Evolutionary conservation across 1,139 yeast genomes (phyloP).

Genomic region (Saccharomycopsis phalli): DNA sequence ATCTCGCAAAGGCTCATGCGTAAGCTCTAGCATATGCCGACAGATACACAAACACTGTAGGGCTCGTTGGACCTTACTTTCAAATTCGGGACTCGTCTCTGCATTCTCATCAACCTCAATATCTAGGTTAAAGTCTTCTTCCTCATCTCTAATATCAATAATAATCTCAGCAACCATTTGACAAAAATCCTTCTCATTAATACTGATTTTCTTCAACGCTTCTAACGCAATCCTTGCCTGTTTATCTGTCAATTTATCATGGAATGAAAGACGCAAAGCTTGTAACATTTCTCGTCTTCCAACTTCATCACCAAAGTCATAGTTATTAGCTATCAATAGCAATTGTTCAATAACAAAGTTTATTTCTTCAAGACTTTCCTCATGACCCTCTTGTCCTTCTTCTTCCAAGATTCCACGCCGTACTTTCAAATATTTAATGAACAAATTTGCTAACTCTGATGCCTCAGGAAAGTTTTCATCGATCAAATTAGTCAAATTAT

Average conservation of each 20-base stretch:
- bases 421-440: constrained; percentile 43
- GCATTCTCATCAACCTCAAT: constrained; percentile 17
- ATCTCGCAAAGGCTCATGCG: constrained; percentile 54
- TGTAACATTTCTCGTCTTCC: constrained; percentile 80
- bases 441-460: constrained; percentile 53
- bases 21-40: constrained; percentile 60
- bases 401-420: constrained; percentile 28
- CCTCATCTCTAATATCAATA: constrained; percentile 74
- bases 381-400: constrained; percentile 29
- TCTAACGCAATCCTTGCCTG: constrained; percentile 51
- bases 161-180: constrained; percentile 80
- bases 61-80: constrained; percentile 25
- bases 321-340: constrained; percentile 54
- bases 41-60: constrained; percentile 63
- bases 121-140: constrained; percentile 28
- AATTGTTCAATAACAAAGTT: constrained; percentile 76
- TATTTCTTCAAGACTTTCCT: constrained; percentile 43
- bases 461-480: constrained; percentile 79
- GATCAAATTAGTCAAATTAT: constrained; percentile 44
- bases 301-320: constrained; percentile 85
- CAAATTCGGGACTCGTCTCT: constrained; percentile 21
- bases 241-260: constrained; percentile 45
- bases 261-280: constrained; percentile 54
- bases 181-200: constrained; percentile 75
- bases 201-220: constrained; percentile 62